Base-by-base conservation (phyloP, 768 basidiomycete genomes). In the Leccinum ochraceum region DNA sequence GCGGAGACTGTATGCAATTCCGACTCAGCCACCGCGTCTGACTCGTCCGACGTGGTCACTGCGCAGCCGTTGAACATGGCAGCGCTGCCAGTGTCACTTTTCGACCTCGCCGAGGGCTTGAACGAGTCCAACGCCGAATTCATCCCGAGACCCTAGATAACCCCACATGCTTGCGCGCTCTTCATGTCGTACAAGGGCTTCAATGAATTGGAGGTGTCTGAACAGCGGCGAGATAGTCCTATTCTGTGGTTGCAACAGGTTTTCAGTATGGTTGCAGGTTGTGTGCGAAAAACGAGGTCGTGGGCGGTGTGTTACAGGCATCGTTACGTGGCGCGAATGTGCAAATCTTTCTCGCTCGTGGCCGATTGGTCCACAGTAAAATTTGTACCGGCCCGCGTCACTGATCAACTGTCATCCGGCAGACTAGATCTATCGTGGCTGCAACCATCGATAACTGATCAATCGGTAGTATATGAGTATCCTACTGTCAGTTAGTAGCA, bases 321-420 rank as follows among this genome's bases (percentile, higher is more conserved):
- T 36, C 62, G 24, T 52, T 57, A 50, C 51, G 60, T 61, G 68
- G 64, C 57, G 44, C 53, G 56, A 56, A 46, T 52, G 50, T 53
- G 36, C 53, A 51, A 53, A 39, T 49, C 24, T 53, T 69, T 69
- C 69, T 66, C 68, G 65, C 69, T 62, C 58, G 49, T 68, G 69
- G 58, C 46, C 46, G 56, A 64, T 67, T 60, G 66, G 58, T 20
- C 28, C 56, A 42, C 24, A 58, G 20, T 16, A 22, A 64, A 64
- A 65, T 58, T 59, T 54, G 26, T 51, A 61, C 64, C 30, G 32
- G 22, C 7, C 49, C 36, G 24, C 16, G 24, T 24, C 17, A 42
- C 51, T 55, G 57, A 66, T 39, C 42, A 26, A 55, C 57, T 62
- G 68, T 65, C 66, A 68, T 56, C 46, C 16, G 24, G 32, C 22